Percentiles rank a stretch among this genome's conserved stretches.
Conservation (phyloP, 768 basidiomycete species). For the Boletus vermiculosoides region DNA sequence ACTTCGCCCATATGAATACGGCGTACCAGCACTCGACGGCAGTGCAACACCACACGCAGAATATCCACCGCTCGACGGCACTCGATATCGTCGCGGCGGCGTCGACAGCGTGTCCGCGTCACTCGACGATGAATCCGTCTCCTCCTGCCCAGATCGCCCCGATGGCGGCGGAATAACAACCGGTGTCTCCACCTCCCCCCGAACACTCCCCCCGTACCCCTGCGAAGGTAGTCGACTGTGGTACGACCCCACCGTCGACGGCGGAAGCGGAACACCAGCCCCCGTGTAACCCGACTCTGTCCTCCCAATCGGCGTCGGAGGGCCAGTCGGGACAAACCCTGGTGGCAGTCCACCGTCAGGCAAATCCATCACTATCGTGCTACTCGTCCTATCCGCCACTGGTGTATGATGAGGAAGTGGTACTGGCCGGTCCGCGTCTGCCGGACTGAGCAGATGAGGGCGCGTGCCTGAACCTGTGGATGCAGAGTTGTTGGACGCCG, state of each 20-base stretch:
- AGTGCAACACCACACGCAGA: constrained; percentile 13
- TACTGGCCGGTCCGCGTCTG: constrained; percentile 39
- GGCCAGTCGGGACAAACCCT: constrained; percentile 36
- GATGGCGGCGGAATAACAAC: constrained; percentile 33
- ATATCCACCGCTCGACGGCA: constrained; percentile 19
- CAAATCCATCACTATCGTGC: constrained; percentile 26
- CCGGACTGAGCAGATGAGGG: constrained; percentile 37
- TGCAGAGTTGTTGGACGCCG: constrained; percentile 37
- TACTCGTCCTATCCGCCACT: constrained; percentile 1
- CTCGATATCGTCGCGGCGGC: constrained; percentile 26
- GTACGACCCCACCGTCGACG: constrained; percentile 28
- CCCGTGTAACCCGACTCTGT: constrained; percentile 24
- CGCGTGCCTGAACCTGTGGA: constrained; percentile 25
- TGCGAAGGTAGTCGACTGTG: constrained; percentile 24
- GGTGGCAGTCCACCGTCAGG: constrained; percentile 34
- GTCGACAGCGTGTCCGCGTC: constrained; percentile 38
- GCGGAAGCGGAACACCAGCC: constrained; percentile 32
- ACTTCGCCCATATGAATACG: constrained; percentile 19
- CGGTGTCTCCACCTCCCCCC: constrained; percentile 4
- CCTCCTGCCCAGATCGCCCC: constrained; percentile 11
- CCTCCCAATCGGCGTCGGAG: constrained; percentile 15
- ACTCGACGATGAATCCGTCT: constrained; percentile 33
- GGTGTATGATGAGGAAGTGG: constrained; percentile 27
- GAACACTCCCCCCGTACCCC: constrained; percentile 5
- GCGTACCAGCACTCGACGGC: constrained; percentile 17